Evolutionary conservation across 2,329 filamentous ascomycete genomes (phyloP), one percentile per base, ranked within the genome.

Genomic region (Aspergillus fumigatiaffinis): DNA sequence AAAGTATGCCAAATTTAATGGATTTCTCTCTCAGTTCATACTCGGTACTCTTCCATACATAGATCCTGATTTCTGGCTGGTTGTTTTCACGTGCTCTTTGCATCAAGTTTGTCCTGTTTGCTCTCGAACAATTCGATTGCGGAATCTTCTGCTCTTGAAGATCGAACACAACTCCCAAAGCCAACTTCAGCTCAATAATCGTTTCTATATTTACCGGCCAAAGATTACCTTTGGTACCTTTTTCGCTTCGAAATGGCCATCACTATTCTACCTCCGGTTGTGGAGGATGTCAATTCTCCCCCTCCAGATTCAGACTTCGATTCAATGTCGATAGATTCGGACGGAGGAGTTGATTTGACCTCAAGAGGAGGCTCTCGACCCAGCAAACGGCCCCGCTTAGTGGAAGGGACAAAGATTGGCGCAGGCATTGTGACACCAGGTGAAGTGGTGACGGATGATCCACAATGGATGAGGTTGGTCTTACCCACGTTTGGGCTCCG

Each of bases 401-500:
- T 68, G 59, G 60, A 66, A 65, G 61, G 60, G 25, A 59, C 54
- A 17, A 54, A 61, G 29, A 61, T 68, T 23, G 63, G 69, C 25
- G 74, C 72, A 38, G 75, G 76, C 48, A 88, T 97, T 64, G 88
- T 96, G 65, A 96, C 92, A 0, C 93, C 93, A 0, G 94, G 93
- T 68, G 90, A 95, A 71, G 78, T 89, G 59, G 90, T 97, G 66
- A 97, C 93, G 10, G 84, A 87, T 63, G 92, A 97, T 75, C 84
- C 91, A n/a, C 92, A 97, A 80, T 97, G 91, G 91, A 97, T 97
- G 93, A 86, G 73, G 73, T 75, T 41, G 26, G 68, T 63, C 38
- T 26, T 7, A 14, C 47, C 54, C n/a, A 17, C 5, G 28, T 20
- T 51, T 8, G 12, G 14, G 17, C 10, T 10, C 20, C 20, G 25